Evolutionary conservation across 257 asterid genomes (phyloP), one percentile per base, ranked within the genome.

Genomic region (Solanum commersonii): DNA sequence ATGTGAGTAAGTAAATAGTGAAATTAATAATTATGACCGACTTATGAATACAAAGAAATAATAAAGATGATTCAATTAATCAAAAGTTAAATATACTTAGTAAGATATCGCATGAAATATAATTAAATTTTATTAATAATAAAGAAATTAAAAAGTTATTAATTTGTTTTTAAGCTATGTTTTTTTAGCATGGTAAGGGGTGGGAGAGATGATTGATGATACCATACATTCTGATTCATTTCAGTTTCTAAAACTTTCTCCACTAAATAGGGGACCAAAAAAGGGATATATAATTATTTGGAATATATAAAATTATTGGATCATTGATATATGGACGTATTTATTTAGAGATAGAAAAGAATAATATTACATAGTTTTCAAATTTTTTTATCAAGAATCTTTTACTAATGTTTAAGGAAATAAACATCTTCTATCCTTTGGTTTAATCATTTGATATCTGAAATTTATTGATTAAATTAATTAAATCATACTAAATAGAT

Each of bases 241-340:
- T 59, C 33, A 71, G 71, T 83, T 81, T 72, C 86, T 40, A 84
- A 87, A 88, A 88, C 83, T 87, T 90, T 89, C 90, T 88, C 87
- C 92, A 88, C 74, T 78, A 82, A 40, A 77, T 38, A n/a, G 84
- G 87, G 91, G 90, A 81, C 91, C 90, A 63, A 67, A 34, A 71
- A 89, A 88, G 76, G 90, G 77, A 77, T 72, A 34, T 34, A 84
- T 83, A 87, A 88, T 87, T 86, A 88, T 89, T 86, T 77, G 35
- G 84, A 40, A 40, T 77, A 14, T 77, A 3, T 70, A 70, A 14
- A 14, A 38, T 77, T 38, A 77, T 77, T 77, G 52, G 84, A 40
- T 77, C 29, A 12, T 14, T 70, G 15, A n/a, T 7, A 27, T 18
- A n/a, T 38, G 59, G 84, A 77, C 14, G 59, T n/a, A 1, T 77